Conservation (phyloP, 2,329 filamentous ascomycete genomes). For the Alternaria rosae region DNA sequence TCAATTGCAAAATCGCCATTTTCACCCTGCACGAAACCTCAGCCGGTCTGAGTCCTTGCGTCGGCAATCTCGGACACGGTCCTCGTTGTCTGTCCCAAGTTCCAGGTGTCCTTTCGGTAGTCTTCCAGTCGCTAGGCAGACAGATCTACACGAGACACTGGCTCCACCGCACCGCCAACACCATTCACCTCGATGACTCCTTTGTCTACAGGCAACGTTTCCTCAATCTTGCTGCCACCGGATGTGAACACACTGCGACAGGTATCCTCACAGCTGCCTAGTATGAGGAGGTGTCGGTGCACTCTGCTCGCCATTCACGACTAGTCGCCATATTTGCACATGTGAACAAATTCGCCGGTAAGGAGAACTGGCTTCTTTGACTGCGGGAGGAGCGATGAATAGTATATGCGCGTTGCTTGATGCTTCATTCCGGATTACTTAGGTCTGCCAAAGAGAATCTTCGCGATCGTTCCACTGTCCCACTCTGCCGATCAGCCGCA, state of each 20-base stretch:
- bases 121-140: constrained; percentile 4
- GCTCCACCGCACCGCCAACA: constrained; percentile 1
- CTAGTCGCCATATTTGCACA: not conserved
- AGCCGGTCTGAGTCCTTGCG: not conserved
- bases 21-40: not conserved
- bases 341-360: not conserved
- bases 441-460: not conserved
- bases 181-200: constrained; percentile 9
- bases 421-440: not conserved
- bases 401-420: not conserved
- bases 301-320: not conserved
- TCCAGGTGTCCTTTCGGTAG: constrained; percentile 15
- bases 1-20: not conserved
- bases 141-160: constrained; percentile 1
- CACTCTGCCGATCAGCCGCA: not conserved
- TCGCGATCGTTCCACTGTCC: not conserved
- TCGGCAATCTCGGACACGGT: not conserved
- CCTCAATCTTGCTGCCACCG: not conserved
- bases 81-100: not conserved
- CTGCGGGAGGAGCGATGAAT: not conserved
- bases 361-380: not conserved
- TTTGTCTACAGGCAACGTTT: constrained; percentile 11
- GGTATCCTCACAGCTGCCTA: not conserved
- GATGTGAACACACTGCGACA: not conserved
- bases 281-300: not conserved